phyloP scores from a whole-genome alignment of 352 stramenopile genomes.

The Phytophthora chlamydospora region DNA sequence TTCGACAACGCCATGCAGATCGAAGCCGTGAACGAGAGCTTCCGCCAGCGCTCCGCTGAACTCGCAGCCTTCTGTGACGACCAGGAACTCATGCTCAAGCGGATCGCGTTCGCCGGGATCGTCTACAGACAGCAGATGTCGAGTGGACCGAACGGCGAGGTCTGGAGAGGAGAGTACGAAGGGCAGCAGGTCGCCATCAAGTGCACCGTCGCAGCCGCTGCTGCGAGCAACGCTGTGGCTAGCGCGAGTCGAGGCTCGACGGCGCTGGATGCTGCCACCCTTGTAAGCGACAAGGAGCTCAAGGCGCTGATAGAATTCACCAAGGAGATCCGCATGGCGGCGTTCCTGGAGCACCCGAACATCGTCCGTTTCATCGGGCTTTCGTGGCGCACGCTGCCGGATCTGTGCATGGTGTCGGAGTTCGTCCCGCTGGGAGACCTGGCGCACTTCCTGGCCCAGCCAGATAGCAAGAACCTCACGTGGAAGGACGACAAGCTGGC shows the following conservation, averaged over 20 bases:
- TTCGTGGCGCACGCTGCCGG: conserved; percentile 50
- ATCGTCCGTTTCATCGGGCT: conserved; percentile 59
- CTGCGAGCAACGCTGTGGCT: conserved; percentile 10
- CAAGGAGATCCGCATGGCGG: conserved; percentile 54
- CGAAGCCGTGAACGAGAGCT: conserved; percentile 43
- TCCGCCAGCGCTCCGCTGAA: conserved; percentile 33
- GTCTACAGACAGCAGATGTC: conserved; percentile 36
- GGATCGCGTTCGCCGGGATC: conserved; percentile 39
- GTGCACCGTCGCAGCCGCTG: conserved; percentile 29
- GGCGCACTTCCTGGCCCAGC: conserved; percentile 39
- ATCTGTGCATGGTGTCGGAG: conserved; percentile 58
- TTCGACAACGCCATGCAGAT: conserved; percentile 33
- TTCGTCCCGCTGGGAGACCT: conserved; percentile 47
- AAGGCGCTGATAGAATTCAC: conserved; percentile 47
- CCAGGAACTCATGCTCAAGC: conserved; percentile 47
- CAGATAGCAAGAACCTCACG: conserved; percentile 37
- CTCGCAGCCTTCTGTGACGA: conserved; percentile 44
- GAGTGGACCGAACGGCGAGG: conserved; percentile 47
- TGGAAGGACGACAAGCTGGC: conserved; percentile 49
- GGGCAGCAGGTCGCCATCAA: conserved; percentile 64
- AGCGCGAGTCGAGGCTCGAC: conserved; percentile 16
- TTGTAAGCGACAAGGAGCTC: conserved; percentile 35
- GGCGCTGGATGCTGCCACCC: conserved; percentile 18
- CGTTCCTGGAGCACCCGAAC: conserved; percentile 54
- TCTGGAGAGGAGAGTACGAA: conserved; percentile 64